Conservation (phyloP, 345 rosid genomes). For the Balakata baccata region DNA sequence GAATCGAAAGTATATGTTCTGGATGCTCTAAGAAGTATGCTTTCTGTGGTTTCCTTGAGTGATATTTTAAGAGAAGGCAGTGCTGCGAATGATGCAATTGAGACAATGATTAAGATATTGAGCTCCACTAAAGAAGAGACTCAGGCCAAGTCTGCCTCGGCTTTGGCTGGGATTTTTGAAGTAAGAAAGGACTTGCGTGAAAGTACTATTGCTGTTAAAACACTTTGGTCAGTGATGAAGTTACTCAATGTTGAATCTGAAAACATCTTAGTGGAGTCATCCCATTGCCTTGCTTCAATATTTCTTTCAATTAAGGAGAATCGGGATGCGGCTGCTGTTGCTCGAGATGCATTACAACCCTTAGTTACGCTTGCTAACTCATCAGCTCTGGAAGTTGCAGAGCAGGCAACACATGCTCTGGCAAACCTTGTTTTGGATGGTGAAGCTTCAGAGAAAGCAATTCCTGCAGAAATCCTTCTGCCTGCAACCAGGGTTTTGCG, state of each 20-base stretch:
- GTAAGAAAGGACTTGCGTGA: slow-evolving; percentile 89
- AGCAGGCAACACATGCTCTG: slow-evolving; percentile 90
- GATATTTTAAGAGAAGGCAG: slow-evolving; percentile 91
- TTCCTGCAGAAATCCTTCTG: slow-evolving; percentile 74
- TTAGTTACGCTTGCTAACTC: slow-evolving; percentile 73
- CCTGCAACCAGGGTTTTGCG: slow-evolving; percentile 89
- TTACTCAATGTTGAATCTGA: slow-evolving; percentile 76
- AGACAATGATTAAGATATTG: slow-evolving; percentile 87
- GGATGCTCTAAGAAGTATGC: slow-evolving; percentile 96
- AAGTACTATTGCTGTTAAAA: slow-evolving; percentile 73
- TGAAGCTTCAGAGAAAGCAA: slow-evolving; percentile 72
- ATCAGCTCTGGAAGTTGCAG: slow-evolving; percentile 73
- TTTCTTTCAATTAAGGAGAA: slow-evolving; percentile 90
- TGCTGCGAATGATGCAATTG: slow-evolving; percentile 98
- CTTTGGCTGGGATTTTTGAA: slow-evolving; percentile 86
- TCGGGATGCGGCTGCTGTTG: slow-evolving; percentile 82
- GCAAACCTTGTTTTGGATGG: slow-evolving; percentile 90
- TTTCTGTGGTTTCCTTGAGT: slow-evolving; percentile 70
- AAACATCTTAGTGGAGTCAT: slow-evolving; percentile 68
- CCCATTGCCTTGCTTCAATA: slow-evolving; percentile 78
- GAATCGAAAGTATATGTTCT: slow-evolving; percentile 91
- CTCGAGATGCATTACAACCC: slow-evolving; percentile 72
- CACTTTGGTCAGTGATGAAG: slow-evolving; percentile 70
- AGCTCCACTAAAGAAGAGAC: slow-evolving; percentile 88
- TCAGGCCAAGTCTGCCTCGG: slow-evolving; percentile 91